Base-by-base conservation (phyloP, 2,329 filamentous ascomycete species). In the Orbilia ellipsospora region DNA sequence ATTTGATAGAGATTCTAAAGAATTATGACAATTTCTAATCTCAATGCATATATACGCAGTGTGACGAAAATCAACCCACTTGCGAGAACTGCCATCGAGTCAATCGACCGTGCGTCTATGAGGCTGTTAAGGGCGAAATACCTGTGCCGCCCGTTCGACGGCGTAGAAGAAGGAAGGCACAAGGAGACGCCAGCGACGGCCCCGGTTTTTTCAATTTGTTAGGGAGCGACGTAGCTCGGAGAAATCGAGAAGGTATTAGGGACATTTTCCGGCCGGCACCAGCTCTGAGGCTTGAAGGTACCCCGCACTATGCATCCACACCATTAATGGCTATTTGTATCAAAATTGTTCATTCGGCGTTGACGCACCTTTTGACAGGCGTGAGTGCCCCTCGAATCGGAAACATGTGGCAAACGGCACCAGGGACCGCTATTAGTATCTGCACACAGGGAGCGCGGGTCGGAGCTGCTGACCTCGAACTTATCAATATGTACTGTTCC, bases 81-180 rank as follows among this genome's bases (percentile, higher is more conserved):
- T 61, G 57, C 23, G 57, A 61, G 16, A 61, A 61, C 42, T 61
- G 57, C 44, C 15, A 16, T 13, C 12, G 57, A 44, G n/a, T 16
- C 16, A 12, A 16, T 4, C 45, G 57, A 36, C 10, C 16, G 6
- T 61, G 57, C 57, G 1, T 61, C n/a, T 61, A 61, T 31, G 57
- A 61, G 23, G 28, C 23, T 2, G 28, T 61, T 23, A 61, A 36
- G 16, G 57, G 57, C n/a, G 57, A 61, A 4, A 61, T 61, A 50
- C 57, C 57, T 6, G 57, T 61, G 3, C 40, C 57, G 4, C 57
- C 57, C 2, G 18, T 61, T 13, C 57, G 57, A 1, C 45, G 28
- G 42, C 57, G 40, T 15, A 48, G 42, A 8, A 48, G 42, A 6
- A n/a, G 40, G 4, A 61, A 20, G 15, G n/a, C n/a, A n/a, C n/a